A percentile compares a stretch with the other conserved stretches of the same genome.
These are phyloP conservation scores for Paspalum notatum DNA, from an alignment of 176 grass and related monocot genomes.

Conservation along the genomic window DNA sequence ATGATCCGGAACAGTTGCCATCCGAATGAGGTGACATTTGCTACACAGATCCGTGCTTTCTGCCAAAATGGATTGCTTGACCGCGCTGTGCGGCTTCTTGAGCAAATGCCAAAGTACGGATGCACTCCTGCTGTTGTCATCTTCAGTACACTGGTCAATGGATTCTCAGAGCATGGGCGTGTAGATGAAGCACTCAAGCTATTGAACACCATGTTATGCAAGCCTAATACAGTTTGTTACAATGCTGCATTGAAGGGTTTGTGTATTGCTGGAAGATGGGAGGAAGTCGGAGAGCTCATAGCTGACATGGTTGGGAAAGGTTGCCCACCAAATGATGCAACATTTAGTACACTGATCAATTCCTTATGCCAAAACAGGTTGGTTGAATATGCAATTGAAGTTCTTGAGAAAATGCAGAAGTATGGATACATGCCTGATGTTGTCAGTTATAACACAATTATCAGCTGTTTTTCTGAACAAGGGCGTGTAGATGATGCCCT, in stretches of 20 bases:
- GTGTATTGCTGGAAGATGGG: conserved; percentile 44
- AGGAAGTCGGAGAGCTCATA: conserved; percentile 45
- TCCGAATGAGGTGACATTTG: conserved; percentile 48
- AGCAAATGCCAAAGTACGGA: conserved; percentile 41
- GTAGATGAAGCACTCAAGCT: conserved; percentile 36
- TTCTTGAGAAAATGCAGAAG: conserved; percentile 51
- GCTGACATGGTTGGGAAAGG: conserved; percentile 42
- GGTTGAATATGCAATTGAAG: conserved; percentile 38
- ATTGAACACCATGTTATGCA: conserved; percentile 45
- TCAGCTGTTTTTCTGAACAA: conserved; percentile 47
- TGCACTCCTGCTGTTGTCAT: conserved; percentile 56
- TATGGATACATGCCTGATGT: conserved; percentile 39
- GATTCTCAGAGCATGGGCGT: conserved; percentile 46
- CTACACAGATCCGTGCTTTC: conserved; percentile 48
- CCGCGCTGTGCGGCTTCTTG: conserved; percentile 40
- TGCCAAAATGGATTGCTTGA: conserved; percentile 49
- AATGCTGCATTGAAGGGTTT: conserved; percentile 54
- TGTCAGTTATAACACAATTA: conserved; percentile 44
- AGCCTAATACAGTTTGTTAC: conserved; percentile 50
- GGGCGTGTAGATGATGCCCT: conserved; percentile 45
- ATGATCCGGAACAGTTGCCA: conserved; percentile 47
- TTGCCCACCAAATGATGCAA: conserved; percentile 52
- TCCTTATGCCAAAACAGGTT: conserved; percentile 43
- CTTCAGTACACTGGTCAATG: conserved; percentile 52
- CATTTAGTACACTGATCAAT: conserved; percentile 52